Evolutionary conservation across 2,329 filamentous ascomycete species (phyloP), one percentile per base, ranked within the genome.

Genomic region (Penicillium olsonii): DNA sequence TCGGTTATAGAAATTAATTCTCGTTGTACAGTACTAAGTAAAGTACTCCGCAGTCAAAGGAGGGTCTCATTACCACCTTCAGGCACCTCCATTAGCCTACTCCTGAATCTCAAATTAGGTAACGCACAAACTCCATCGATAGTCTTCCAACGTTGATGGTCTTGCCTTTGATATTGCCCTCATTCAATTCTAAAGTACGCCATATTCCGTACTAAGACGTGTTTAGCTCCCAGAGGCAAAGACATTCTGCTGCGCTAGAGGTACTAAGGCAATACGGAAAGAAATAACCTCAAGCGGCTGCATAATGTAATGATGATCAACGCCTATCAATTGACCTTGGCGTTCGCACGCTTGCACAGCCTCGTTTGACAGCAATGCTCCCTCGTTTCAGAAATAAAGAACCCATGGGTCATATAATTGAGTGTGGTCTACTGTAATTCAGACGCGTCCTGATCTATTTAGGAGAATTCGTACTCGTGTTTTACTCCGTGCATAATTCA

Each of bases 321-420:
- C 49, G 35, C 24, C 24, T 46, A 52, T 54, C 51, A 33, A 44
- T 37, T 40, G 11, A 44, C 12, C 17, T 37, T 33, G 14, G 40
- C 20, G 48, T 52, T 53, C 38, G 33, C 38, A 37, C 39, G 29
- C 31, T 42, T 53, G 54, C 54, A 57, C 54, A 55, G 54, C 54
- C 54, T 50, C 50, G 22, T 44, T 47, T 12, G 40, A 22, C 27
- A n/a, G 12, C 12, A 7, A 7, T n/a, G 29, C n/a, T 31, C 29
- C n/a, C n/a, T 31, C 12, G 48, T 50, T 47, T 50, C 48, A 50
- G 37, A 42, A 41, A 50, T 42, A 42, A 42, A 35, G 42, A 22
- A 34, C 17, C 27, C 29, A 31, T 31, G 29, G 29, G n/a, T 14
- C 29, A 31, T 4, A 31, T n/a, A 31, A 31, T 11, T 48, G 41